Evolutionary conservation across 2,329 filamentous ascomycete species (phyloP).

Genomic region (Podosphaera xanthii): DNA sequence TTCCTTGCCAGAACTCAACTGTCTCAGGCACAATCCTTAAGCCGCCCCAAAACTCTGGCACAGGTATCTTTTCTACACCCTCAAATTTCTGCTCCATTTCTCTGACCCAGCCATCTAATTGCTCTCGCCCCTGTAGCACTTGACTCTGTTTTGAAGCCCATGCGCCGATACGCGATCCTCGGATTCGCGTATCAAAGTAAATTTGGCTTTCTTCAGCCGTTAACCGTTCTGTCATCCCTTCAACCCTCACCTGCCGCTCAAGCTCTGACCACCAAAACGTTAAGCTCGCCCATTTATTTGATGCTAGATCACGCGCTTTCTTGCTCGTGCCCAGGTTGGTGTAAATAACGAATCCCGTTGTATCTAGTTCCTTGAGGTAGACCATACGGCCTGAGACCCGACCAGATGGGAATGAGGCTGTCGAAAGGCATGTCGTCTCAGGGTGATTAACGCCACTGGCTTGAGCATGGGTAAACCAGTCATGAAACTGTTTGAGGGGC

Average conservation of each 20-base stretch:
- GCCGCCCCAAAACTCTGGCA: constrained; percentile 89
- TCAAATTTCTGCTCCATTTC: constrained; percentile 58
- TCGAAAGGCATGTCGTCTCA: constrained; percentile 74
- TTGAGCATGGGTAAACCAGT: constrained; percentile 65
- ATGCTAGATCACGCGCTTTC: constrained; percentile 42
- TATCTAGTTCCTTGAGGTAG: constrained; percentile 87
- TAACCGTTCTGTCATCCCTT: constrained; percentile 50
- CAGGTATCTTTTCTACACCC: constrained; percentile 56
- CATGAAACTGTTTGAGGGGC: constrained; percentile 68
- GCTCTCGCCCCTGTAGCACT: constrained; percentile 45
- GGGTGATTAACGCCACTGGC: constrained; percentile 40
- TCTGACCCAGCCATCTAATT: constrained; percentile 54
- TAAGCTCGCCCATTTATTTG: constrained; percentile 57
- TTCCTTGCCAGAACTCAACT: constrained; percentile 92
- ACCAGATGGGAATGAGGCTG: constrained; percentile 61
- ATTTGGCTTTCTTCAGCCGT: constrained; percentile 45
- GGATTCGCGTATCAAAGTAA: constrained; percentile 45
- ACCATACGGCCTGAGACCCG: constrained; percentile 68
- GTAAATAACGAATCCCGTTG: constrained; percentile 69
- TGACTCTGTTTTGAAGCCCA: constrained; percentile 84
- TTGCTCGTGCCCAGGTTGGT: constrained; percentile 68
- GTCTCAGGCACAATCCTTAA: constrained; percentile 63
- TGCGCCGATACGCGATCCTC: constrained; percentile 67
- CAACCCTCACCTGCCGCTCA: constrained; percentile 78
- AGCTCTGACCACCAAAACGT: constrained; percentile 78